A percentile compares a stretch with the other conserved stretches of the same genome.
phyloP scores from a whole-genome alignment of 306 rosid species.

The Glycyrrhiza uralensis region DNA sequence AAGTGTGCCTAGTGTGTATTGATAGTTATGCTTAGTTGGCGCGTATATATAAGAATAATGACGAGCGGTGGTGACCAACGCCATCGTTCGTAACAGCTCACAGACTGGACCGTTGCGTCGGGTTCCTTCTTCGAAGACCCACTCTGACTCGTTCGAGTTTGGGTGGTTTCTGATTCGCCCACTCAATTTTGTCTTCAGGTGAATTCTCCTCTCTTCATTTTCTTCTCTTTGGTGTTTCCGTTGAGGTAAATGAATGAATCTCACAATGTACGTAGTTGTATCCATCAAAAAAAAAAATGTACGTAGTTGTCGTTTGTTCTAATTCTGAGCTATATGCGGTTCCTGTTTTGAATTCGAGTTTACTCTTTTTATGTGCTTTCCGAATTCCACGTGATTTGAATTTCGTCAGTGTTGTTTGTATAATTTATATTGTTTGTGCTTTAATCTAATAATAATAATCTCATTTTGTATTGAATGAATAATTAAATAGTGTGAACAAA shows the following conservation, averaged over 20 bases:
- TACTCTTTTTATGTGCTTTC: background rate
- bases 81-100: conserved; percentile 26
- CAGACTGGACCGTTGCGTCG: conserved; percentile 26
- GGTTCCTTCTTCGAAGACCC: conserved; percentile 10
- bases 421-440: background rate
- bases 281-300: too few relatives aligned
- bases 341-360: background rate
- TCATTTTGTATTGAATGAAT: background rate
- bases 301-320: background rate
- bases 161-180: conserved; percentile 23
- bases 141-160: conserved; percentile 28
- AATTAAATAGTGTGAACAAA: background rate
- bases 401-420: background rate
- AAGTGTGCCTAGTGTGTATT: background rate
- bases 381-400: background rate
- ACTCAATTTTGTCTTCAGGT: conserved; percentile 12
- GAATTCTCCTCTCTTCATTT: background rate
- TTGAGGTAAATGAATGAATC: conserved; percentile 16
- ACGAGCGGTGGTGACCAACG: conserved; percentile 24
- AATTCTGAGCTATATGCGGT: background rate
- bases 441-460: background rate
- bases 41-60: conserved; percentile 26
- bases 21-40: conserved; percentile 6
- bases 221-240: background rate
- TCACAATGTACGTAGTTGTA: too few relatives aligned